Evolutionary conservation across 306 rosid species (phyloP), one percentile per base, ranked within the genome.

Genomic region (Dalbergia cochinchinensis): DNA sequence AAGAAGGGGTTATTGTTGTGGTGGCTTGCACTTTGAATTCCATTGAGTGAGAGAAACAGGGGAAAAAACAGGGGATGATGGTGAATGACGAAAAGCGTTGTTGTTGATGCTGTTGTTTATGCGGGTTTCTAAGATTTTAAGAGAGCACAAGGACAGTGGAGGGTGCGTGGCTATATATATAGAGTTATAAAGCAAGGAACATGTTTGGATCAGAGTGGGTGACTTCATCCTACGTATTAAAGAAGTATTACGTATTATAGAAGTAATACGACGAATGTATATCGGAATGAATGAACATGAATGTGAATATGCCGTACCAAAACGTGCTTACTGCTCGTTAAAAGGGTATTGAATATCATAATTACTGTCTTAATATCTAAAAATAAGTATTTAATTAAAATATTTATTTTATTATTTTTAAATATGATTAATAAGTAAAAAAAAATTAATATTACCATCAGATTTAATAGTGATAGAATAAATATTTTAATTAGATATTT

Each of bases 21-120:
- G 83, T 5, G 63, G 80, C 41, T 68, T 80, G 84, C 69, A 78
- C 77, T 59, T 85, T 80, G 86, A 76, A 71, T 44, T 87, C 90
- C 96, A 90, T 93, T 42, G 42, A 48, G 67, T 4, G 41, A 37
- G 41, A 37, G 7, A 37, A 6, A 37, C 41, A 37, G 41, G 41
- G 41, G 41, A 37, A 37, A 26, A 37, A 37, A 37, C 41, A 37
- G 41, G 41, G 41, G 41, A 37, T 37, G 41, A 37, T 37, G 41
- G 5, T 37, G 7, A 37, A 4, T 37, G 41, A 37, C 0, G 41
- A 6, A 37, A 0, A 37, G 5, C 2, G 41, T 3, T 37, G 41
- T 37, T 26, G 31, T 26, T 26, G 31, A 0, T 26, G 22, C 1
- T 26, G 31, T 1, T 26, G 31, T 1, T 26, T 26, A 20, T 20